A percentile compares a stretch with the other conserved stretches of the same genome.
Conservation (phyloP, 306 rosid species). For the Chamaecrista fasciculata region DNA sequence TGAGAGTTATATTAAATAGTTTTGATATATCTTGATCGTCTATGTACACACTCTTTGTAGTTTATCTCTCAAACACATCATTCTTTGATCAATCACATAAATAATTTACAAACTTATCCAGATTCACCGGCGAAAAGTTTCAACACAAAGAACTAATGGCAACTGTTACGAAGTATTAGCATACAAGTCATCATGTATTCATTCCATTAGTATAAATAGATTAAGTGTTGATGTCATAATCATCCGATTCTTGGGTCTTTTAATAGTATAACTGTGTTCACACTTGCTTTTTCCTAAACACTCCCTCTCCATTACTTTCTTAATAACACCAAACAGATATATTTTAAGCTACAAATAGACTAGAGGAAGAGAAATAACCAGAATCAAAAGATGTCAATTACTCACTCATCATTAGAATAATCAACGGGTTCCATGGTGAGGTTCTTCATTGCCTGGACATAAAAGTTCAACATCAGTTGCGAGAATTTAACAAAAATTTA, state of each 20-base stretch:
- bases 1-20: background rate
- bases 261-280: background rate
- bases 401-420: slow-evolving; percentile 66
- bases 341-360: slow-evolving; percentile 8
- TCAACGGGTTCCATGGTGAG: slow-evolving; percentile 82
- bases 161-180: background rate
- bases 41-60: background rate
- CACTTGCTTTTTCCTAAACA: background rate
- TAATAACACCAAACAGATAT: background rate
- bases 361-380: slow-evolving; percentile 13
- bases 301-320: background rate
- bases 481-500: slow-evolving; percentile 12
- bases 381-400: slow-evolving; percentile 35
- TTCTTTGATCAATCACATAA: slow-evolving; percentile 18
- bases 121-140: background rate
- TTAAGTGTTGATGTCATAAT: background rate
- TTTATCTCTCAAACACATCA: slow-evolving; percentile 21
- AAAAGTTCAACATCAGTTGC: slow-evolving; percentile 8
- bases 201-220: background rate
- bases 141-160: slow-evolving; percentile 10
- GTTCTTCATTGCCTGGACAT: slow-evolving; percentile 82
- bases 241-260: background rate
- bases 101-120: background rate
- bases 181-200: background rate
- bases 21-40: background rate